These are phyloP conservation scores for Vaccinium corymbosum DNA, from an alignment of 148 eudicot species.

Conservation along the genomic window DNA sequence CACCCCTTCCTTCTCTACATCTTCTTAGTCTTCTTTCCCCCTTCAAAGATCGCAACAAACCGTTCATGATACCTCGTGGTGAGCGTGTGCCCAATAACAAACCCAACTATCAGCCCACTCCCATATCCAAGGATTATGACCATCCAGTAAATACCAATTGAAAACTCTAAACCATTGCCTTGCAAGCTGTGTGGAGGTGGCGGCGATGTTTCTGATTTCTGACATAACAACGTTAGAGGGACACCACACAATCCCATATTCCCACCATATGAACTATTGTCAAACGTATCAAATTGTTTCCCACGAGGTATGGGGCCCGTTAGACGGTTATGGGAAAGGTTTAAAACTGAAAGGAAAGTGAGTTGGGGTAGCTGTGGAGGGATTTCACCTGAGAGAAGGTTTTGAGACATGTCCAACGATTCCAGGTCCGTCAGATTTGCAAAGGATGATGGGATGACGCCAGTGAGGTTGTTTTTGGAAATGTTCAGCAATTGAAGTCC, in stretches of 20 bases:
- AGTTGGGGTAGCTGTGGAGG: not conserved
- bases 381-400: not conserved
- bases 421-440: not conserved
- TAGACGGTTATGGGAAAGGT: not conserved
- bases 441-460: not conserved
- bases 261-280: too few relatives aligned
- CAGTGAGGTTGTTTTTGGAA: not conserved
- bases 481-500: not conserved
- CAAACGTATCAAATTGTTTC: too few relatives aligned
- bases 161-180: not conserved
- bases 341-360: not conserved
- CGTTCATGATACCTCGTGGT: not conserved
- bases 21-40: not conserved
- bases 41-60: not conserved
- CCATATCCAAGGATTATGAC: not conserved
- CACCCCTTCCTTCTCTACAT: not conserved
- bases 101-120: too few relatives aligned
- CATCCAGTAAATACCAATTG: not conserved
- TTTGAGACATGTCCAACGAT: not conserved
- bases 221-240: not conserved
- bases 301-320: not conserved
- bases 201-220: not conserved
- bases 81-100: not conserved
- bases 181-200: not conserved
- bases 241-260: constrained; percentile 1